A percentile compares a stretch with the other conserved stretches of the same genome.
Conservation (phyloP, 371 early-diverging fungal species). For the Mucor racemosus region DNA sequence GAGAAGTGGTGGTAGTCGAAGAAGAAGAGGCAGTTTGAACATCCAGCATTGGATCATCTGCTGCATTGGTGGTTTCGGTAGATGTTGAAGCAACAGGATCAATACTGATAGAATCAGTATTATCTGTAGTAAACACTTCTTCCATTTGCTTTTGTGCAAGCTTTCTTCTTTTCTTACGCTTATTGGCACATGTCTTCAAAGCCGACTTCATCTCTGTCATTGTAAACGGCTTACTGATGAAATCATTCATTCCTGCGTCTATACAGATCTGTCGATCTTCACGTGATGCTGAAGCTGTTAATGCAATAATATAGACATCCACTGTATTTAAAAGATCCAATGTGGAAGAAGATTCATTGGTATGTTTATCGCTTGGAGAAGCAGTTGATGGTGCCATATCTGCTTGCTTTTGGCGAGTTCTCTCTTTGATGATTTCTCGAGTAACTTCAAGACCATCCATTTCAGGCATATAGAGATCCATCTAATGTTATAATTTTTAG, state of each 20-base stretch:
- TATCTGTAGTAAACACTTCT: constrained; percentile 28
- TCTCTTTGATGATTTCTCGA: constrained; percentile 44
- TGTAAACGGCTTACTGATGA: constrained; percentile 64
- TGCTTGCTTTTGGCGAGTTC: constrained; percentile 10
- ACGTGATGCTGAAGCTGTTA: constrained; percentile 63
- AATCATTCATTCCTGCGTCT: constrained; percentile 68
- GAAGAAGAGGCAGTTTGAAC: constrained; percentile 14
- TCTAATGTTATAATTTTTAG: no score
- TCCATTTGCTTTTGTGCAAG: constrained; percentile 31
- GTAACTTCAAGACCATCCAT: constrained; percentile 59
- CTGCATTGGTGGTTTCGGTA: neutral
- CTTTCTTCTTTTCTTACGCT: constrained; percentile 33
- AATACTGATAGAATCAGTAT: neutral
- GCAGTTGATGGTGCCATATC: neutral
- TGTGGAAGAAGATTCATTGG: neutral
- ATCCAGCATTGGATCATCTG: constrained; percentile 32
- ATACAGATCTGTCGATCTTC: constrained; percentile 66
- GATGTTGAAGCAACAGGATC: constrained; percentile 1
- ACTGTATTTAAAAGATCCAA: constrained; percentile 33
- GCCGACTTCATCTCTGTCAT: constrained; percentile 59
- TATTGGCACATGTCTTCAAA: constrained; percentile 36
- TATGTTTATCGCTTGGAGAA: neutral
- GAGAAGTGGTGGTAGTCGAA: neutral
- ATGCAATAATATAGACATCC: constrained; percentile 65
- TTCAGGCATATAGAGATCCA: constrained; percentile 60